Percentiles rank a stretch among this genome's conserved stretches.
phyloP scores from a whole-genome alignment of 495 filamentous ascomycete species.

The Pseudomonodictys pantanalensis region DNA sequence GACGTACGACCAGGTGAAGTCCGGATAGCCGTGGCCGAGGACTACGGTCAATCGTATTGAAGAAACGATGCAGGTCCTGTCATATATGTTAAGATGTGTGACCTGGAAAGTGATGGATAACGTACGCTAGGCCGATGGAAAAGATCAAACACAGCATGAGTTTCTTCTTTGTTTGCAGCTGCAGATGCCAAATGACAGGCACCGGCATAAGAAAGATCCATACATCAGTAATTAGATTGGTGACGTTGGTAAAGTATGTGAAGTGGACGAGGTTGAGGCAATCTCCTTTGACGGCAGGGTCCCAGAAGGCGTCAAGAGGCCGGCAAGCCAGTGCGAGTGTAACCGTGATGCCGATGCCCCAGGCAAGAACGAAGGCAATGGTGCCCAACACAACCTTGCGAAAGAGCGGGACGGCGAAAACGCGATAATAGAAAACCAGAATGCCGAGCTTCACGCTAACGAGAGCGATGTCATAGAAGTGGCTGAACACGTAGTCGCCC shows the following conservation, averaged over 20 bases:
- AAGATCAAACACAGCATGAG: slow-evolving; percentile 46
- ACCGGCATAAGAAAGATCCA: slow-evolving; percentile 56
- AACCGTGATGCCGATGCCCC: slow-evolving; percentile 29
- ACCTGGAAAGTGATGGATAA: neutral
- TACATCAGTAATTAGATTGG: slow-evolving; percentile 48
- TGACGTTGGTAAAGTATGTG: slow-evolving; percentile 32
- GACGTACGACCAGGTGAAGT: slow-evolving; percentile 46
- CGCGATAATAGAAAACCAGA: slow-evolving; percentile 31
- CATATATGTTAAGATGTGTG: neutral
- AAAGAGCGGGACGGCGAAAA: slow-evolving; percentile 26
- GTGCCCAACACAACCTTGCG: slow-evolving; percentile 23
- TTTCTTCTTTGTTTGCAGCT: slow-evolving; percentile 48
- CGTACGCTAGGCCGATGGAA: slow-evolving; percentile 42
- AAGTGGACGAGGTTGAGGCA: slow-evolving; percentile 24
- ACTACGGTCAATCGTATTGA: slow-evolving; percentile 43
- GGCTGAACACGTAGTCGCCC: slow-evolving; percentile 33
- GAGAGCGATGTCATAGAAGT: slow-evolving; percentile 34
- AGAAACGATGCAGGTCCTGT: slow-evolving; percentile 44
- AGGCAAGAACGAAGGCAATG: slow-evolving; percentile 20
- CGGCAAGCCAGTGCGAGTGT: slow-evolving; percentile 20
- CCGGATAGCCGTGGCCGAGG: slow-evolving; percentile 42
- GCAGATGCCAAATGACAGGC: slow-evolving; percentile 51
- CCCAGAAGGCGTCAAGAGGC: slow-evolving; percentile 28
- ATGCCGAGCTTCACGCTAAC: slow-evolving; percentile 28
- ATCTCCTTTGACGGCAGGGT: slow-evolving; percentile 18